phyloP scores from a whole-genome alignment of 2,329 filamentous ascomycete genomes.

The Ilyonectria mors-panacis region DNA sequence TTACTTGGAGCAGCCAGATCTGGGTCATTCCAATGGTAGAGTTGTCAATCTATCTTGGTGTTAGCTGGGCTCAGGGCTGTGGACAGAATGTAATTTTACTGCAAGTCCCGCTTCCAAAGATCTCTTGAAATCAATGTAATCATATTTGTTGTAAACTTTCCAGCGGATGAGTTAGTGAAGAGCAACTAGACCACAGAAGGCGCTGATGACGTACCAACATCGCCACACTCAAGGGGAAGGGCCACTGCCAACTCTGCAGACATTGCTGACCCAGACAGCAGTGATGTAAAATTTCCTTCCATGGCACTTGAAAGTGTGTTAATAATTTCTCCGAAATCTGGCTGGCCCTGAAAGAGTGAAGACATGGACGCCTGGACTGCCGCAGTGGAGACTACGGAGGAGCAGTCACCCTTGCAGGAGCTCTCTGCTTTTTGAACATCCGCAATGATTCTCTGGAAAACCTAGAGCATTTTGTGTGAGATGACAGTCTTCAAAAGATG shows the following conservation, averaged over 20 bases:
- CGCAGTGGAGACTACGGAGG: background rate
- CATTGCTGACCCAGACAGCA: background rate
- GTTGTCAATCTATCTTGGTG: background rate
- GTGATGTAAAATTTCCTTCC: background rate
- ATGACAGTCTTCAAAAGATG: background rate
- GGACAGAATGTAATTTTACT: background rate
- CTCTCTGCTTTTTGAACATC: background rate
- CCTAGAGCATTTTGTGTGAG: background rate
- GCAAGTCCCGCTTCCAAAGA: background rate
- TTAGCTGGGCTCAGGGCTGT: background rate
- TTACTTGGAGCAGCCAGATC: background rate
- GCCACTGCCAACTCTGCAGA: background rate
- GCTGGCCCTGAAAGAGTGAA: background rate
- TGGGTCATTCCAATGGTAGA: background rate
- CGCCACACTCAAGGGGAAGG: background rate
- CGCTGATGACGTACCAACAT: background rate
- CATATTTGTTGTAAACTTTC: background rate
- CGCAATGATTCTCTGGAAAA: background rate
- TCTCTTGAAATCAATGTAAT: background rate
- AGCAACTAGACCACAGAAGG: background rate
- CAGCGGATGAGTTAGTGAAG: background rate
- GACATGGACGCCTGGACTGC: background rate
- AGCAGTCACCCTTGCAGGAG: background rate
- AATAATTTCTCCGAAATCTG: background rate
- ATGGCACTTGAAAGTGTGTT: background rate